phyloP scores from a whole-genome alignment of 768 basidiomycete genomes.

The Lanmaoa pseudosensibilis region DNA sequence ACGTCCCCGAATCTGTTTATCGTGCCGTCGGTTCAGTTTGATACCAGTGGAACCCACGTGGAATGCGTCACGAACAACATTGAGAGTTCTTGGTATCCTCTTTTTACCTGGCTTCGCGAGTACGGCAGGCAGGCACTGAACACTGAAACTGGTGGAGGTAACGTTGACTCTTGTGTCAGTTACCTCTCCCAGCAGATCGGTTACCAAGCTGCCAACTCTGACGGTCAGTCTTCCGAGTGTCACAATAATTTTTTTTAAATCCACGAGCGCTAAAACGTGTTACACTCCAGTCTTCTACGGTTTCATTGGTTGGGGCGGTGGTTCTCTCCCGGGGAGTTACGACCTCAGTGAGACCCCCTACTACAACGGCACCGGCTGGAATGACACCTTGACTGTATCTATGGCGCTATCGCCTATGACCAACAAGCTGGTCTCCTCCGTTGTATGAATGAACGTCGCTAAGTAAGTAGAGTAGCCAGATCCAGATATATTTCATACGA shows the following conservation, averaged over 20 bases:
- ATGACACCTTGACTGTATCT: conserved; percentile 39
- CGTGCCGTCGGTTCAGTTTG: background rate
- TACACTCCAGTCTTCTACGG: conserved; percentile 45
- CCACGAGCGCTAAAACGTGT: background rate
- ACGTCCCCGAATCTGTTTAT: background rate
- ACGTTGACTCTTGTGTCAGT: conserved; percentile 45
- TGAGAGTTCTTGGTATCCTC: conserved; percentile 43
- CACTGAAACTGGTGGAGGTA: conserved; percentile 62
- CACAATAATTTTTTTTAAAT: background rate
- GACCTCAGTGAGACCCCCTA: conserved; percentile 36
- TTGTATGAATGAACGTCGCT: background rate
- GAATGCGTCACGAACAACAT: conserved; percentile 59
- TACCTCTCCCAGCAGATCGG: conserved; percentile 47
- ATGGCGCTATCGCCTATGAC: conserved; percentile 27
- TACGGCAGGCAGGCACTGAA: conserved; percentile 56
- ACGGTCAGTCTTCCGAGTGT: conserved; percentile 36
- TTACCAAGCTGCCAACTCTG: conserved; percentile 48
- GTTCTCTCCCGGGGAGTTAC: conserved; percentile 46
- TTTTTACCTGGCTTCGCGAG: conserved; percentile 49
- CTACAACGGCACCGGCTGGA: conserved; percentile 33
- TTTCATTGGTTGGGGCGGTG: conserved; percentile 60
- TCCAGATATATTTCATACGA: background rate
- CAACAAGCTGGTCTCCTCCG: conserved; percentile 11
- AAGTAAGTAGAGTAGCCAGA: background rate
- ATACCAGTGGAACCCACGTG: conserved; percentile 37